phyloP scores from a whole-genome alignment of 108 stramenopile genomes.

The Conticribra weissflogii region DNA sequence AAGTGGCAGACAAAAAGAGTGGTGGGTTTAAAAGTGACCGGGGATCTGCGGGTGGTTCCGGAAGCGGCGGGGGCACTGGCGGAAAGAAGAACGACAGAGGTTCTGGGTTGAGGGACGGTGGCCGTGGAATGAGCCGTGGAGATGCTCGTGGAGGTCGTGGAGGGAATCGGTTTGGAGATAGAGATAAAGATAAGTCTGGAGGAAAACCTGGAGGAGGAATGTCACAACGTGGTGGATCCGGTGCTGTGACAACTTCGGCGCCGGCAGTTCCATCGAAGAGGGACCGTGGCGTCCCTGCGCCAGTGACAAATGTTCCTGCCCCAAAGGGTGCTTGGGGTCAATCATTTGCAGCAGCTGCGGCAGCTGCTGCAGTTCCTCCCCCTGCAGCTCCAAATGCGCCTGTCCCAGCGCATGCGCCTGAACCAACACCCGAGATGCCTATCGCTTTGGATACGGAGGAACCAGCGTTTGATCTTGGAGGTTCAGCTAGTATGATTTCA shows the following conservation, averaged over 20 bases:
- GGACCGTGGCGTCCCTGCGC: constrained; percentile 45
- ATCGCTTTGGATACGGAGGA: constrained; percentile 20
- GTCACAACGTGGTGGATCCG: constrained; percentile 2
- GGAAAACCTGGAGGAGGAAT: constrained; percentile 15
- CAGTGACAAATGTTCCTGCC: constrained; percentile 50
- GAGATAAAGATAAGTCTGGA: constrained; percentile 31
- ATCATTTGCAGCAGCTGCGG: constrained; percentile 24
- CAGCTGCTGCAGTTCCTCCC: constrained; percentile 24
- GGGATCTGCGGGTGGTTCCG: background rate
- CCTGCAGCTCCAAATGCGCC: constrained; percentile 13
- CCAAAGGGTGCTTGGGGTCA: constrained; percentile 75
- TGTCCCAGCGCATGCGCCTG: constrained; percentile 8
- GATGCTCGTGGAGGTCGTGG: constrained; percentile 53
- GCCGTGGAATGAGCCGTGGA: constrained; percentile 18
- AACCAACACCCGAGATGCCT: constrained; percentile 17
- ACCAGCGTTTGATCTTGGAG: constrained; percentile 51
- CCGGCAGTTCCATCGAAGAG: constrained; percentile 29
- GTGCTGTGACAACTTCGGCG: constrained; percentile 28
- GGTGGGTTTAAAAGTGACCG: background rate
- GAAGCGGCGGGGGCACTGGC: constrained; percentile 8
- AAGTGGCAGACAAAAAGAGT: constrained; percentile 44
- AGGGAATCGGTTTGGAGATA: constrained; percentile 31
- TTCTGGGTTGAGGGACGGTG: constrained; percentile 5
- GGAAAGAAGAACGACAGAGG: constrained; percentile 9
- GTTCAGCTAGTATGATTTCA: constrained; percentile 20